Evolutionary conservation across 1,139 yeast species (phyloP), one percentile per base, ranked within the genome.

Genomic region (Taphrina confusa): DNA sequence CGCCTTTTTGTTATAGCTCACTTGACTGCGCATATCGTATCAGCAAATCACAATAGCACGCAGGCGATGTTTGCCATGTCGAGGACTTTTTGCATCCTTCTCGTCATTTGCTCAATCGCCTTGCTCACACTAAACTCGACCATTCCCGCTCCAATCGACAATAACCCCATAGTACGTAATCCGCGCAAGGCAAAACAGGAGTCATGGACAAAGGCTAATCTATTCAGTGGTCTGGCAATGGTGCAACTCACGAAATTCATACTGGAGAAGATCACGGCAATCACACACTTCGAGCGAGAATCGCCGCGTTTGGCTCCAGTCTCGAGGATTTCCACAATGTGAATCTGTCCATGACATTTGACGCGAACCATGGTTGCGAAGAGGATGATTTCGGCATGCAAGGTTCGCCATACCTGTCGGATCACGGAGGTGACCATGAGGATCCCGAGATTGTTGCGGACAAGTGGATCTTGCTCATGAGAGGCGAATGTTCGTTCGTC

Each of bases 401-500:
- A 11, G 40, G 40, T 14, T 6, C 16, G 16, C 16, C 14, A 11
- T 30, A 9, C 11, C 9, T 4, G 62, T 58, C 5, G 8, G 9
- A 33, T 9, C 23, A 25, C 8, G 45, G 22, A 23, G 14, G 22
- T 9, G 20, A 36, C 6, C 42, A 37, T 8, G 14, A 37, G 20
- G 14, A 3, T 4, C 23, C 27, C 9, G 14, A 18, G 12, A 27
- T 14, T 25, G 40, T 30, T 16, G 33, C 31, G 30, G 36, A 36
- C 12, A 42, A 23, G 36, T 66, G 65, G 52, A 77, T 75, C 4
- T 64, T 75, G 50, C 76, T 76, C 11, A 60, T 62, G 50, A 69
- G 77, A 1, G 79, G 78, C 20, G 73, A 70, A 4, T 75, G 78
- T 67, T 69, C 74, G 25, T 72, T 75, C 57, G 72, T 70, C 62